Evolutionary conservation across 208 protist genomes (phyloP).

Genomic region (Acanthamoeba lenticulata): DNA sequence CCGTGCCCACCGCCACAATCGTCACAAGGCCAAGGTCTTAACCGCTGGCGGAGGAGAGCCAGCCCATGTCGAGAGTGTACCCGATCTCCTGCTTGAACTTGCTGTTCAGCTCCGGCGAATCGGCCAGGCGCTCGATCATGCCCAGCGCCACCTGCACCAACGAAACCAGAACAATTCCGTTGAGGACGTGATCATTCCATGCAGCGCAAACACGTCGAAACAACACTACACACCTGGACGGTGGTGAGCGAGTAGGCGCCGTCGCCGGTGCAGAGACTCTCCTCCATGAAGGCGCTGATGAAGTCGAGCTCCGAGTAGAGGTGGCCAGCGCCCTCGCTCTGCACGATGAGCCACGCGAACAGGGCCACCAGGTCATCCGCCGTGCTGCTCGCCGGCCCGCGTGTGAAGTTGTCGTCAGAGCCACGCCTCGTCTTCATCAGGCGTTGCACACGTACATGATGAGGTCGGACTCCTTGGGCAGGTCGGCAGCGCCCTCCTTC

Average conservation of each 20-base stretch:
- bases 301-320: conserved; percentile 63
- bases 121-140: conserved; percentile 25
- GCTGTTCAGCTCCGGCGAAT: conserved; percentile 16
- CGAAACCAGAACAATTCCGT: neutral
- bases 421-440: too few relatives aligned
- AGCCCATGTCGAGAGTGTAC: conserved; percentile 61
- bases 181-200: neutral
- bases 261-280: conserved; percentile 42
- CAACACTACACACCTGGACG: neutral
- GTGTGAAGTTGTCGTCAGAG: too few relatives aligned
- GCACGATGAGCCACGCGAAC: conserved; percentile 45
- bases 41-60: neutral
- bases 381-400: neutral
- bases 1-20: neutral
- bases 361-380: conserved; percentile 50
- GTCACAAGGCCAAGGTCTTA: neutral
- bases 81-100: conserved; percentile 57
- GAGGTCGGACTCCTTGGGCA: conserved; percentile 38
- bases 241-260: conserved; percentile 60
- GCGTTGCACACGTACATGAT: conserved; percentile 43
- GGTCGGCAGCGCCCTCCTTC: neutral
- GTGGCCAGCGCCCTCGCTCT: neutral
- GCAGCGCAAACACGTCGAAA: neutral
- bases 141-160: conserved; percentile 44
- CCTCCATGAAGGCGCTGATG: conserved; percentile 47